phyloP scores from a whole-genome alignment of 2,329 filamentous ascomycete genomes.

The Colletotrichum sp. region DNA sequence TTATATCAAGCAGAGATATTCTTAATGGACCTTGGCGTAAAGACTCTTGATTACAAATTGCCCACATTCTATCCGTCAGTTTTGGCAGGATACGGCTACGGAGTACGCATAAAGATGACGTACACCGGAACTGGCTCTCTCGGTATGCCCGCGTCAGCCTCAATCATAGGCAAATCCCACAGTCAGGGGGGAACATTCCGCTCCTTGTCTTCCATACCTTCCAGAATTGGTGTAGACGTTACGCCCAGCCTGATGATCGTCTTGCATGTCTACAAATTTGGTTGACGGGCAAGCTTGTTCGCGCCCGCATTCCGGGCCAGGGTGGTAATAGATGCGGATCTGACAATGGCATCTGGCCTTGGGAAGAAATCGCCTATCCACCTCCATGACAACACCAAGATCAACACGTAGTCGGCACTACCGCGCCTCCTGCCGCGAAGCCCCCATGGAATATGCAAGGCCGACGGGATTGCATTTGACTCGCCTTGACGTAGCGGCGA shows the following conservation, averaged over 20 bases:
- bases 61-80: background rate
- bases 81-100: background rate
- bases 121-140: background rate
- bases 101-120: background rate
- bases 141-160: background rate
- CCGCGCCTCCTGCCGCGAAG: background rate
- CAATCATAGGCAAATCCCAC: background rate
- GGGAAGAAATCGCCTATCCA: background rate
- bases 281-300: background rate
- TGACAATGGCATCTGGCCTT: background rate
- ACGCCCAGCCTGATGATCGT: background rate
- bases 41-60: background rate
- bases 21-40: background rate
- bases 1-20: background rate
- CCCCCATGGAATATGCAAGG: background rate
- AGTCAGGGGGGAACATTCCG: background rate
- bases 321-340: slow-evolving; percentile 1
- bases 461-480: background rate
- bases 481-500: background rate
- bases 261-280: background rate
- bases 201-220: background rate
- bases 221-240: background rate
- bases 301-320: slow-evolving; percentile 2
- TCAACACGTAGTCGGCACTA: background rate
- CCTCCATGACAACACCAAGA: background rate